These are phyloP conservation scores for Striga asiatica DNA, from an alignment of 257 asterid species.

Conservation along the genomic window DNA sequence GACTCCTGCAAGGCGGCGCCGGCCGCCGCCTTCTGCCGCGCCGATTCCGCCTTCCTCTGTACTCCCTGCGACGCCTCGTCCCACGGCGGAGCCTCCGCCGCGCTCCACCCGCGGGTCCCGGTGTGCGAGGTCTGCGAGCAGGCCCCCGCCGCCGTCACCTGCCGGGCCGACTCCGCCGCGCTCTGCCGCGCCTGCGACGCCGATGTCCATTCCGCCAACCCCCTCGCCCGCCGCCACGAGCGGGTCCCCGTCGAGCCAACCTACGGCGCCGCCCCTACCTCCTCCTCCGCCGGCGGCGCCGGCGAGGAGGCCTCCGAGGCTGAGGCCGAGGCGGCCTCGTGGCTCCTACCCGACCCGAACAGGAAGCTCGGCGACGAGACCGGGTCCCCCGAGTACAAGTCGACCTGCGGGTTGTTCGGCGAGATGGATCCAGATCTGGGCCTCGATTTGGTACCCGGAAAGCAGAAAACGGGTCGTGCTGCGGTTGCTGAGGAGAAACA, in stretches of 20 bases:
- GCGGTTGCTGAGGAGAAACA: slow-evolving; percentile 19
- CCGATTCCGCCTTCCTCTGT: slow-evolving; percentile 75
- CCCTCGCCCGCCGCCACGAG: slow-evolving; percentile 54
- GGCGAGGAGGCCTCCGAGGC: slow-evolving; percentile 20
- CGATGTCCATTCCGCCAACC: slow-evolving; percentile 57
- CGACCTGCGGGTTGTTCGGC: slow-evolving; percentile 30
- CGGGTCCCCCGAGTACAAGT: slow-evolving; percentile 31
- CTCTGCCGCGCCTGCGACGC: slow-evolving; percentile 51
- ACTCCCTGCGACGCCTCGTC: slow-evolving; percentile 40
- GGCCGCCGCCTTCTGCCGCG: slow-evolving; percentile 59
- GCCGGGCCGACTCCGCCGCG: slow-evolving; percentile 56
- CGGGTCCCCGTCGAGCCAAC: slow-evolving; percentile 35
- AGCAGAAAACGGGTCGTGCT: slow-evolving; percentile 18
- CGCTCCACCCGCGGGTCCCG: slow-evolving; percentile 57
- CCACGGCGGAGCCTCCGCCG: slow-evolving; percentile 55
- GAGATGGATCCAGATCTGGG: slow-evolving; percentile 48
- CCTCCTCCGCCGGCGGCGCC: slow-evolving; percentile 8
- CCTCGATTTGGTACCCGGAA: slow-evolving; percentile 26
- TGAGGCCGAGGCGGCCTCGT: slow-evolving; percentile 36
- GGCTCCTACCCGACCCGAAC: slow-evolving; percentile 34
- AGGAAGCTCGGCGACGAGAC: slow-evolving; percentile 11
- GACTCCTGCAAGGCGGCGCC: slow-evolving; percentile 59
- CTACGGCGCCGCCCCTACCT: slow-evolving; percentile 23
- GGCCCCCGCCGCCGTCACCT: slow-evolving; percentile 45
- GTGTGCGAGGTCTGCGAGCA: slow-evolving; percentile 55